Evolutionary conservation across 768 basidiomycete genomes (phyloP), one percentile per base, ranked within the genome.

Genomic region (Mycena sanguinolenta): DNA sequence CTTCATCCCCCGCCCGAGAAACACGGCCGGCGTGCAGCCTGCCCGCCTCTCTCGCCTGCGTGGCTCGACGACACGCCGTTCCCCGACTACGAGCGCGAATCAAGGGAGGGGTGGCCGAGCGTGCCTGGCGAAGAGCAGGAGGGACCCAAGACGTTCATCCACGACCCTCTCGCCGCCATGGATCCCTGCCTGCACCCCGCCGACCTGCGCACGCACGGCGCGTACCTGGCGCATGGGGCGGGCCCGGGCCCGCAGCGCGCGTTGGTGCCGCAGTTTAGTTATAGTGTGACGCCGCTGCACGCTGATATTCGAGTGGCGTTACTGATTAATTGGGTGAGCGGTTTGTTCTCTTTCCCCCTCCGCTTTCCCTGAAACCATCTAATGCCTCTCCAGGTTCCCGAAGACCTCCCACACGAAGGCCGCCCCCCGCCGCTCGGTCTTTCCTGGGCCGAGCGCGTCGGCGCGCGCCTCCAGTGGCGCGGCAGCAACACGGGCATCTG

Each of bases 401-500:
- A 68, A 44, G 54, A 68, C 13, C 60, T 74, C 3, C 78, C 81
- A 6, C 72, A 39, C 27, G 71, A 72, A 16, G 71, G 67, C 5
- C 62, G 63, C 7, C 42, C 63, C 16, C 71, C 71, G 46, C 67
- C 71, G 52, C 38, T 62, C 1, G 80, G 27, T 69, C 72, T 8
- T 82, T 88, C 69, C 87, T 95, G 92, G 90, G 85, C 87, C 1
- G 81, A 85, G 60, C 92, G 90, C 79, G 66, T 75, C 2, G 86
- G 91, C 72, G 86, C 88, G 64, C 75, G 86, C 34, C 65, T 94
- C 54, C 83, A 88, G 61, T 95, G 93, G 93, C 81, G 93, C 27
- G 93, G 93, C 4, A 87, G 87, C 32, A 93, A 89, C 30, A 94
- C 92, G 5, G 92, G 93, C 28, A 91, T 89, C 2, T 83, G 79